Evolutionary conservation across 2,329 filamentous ascomycete species (phyloP).

Genomic region (Pyricularia sp.): DNA sequence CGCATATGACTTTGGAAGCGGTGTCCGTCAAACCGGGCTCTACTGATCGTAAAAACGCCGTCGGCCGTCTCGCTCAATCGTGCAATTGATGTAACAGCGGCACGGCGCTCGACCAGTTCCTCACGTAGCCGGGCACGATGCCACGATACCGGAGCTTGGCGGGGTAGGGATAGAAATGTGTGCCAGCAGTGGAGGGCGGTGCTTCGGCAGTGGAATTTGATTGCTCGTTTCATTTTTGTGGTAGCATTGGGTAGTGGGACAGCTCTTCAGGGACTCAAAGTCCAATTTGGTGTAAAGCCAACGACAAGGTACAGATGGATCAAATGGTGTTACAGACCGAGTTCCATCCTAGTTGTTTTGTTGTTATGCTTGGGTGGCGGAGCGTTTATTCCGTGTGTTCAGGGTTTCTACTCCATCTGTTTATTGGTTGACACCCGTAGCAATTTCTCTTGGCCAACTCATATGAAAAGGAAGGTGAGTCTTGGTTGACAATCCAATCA

Average conservation of each 20-base stretch:
- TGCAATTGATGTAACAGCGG: slow-evolving; percentile 15
- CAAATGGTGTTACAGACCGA: background rate
- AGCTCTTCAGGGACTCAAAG: background rate
- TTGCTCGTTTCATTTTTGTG: background rate
- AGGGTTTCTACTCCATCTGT: too few relatives aligned
- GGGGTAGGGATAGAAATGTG: slow-evolving; percentile 12
- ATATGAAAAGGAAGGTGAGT: background rate
- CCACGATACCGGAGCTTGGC: slow-evolving; percentile 21
- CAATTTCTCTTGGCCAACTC: too few relatives aligned
- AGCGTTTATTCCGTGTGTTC: background rate
- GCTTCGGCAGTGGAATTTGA: background rate
- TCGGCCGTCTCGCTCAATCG: slow-evolving; percentile 31
- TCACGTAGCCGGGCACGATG: slow-evolving; percentile 24
- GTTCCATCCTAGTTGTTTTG: background rate
- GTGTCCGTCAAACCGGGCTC: slow-evolving; percentile 24
- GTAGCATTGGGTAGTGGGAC: background rate
- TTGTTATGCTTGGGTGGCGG: background rate
- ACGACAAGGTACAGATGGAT: background rate
- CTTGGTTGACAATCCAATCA: background rate
- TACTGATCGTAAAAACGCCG: slow-evolving; percentile 26
- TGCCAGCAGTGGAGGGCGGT: slow-evolving; percentile 1
- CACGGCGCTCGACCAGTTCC: slow-evolving; percentile 22
- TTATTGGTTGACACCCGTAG: too few relatives aligned
- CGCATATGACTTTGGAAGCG: slow-evolving; percentile 15
- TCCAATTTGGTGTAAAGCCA: background rate